phyloP scores from a whole-genome alignment of 2,329 filamentous ascomycete species.

The Talaromyces piceae region DNA sequence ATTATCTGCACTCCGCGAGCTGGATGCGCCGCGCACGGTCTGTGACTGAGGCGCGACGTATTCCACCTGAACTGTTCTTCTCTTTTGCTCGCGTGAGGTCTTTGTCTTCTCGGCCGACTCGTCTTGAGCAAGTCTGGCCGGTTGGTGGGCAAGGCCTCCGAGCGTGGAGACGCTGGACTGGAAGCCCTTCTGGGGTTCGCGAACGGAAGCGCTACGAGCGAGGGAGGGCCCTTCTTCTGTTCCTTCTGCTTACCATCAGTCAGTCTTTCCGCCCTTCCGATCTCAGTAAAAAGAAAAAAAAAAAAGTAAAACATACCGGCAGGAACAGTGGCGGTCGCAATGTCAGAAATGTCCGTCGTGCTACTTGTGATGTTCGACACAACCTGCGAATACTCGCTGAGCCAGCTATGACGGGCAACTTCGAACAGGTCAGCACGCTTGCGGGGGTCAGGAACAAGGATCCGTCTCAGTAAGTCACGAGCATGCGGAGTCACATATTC shows the following conservation, averaged over 20 bases:
- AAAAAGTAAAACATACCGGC: conserved; percentile 39
- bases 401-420: conserved; percentile 94
- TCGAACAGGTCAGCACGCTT: conserved; percentile 95
- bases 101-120: conserved; percentile 43
- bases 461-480: conserved; percentile 81
- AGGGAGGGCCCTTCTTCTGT: conserved; percentile 55
- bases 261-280: conserved; percentile 12
- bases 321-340: conserved; percentile 68
- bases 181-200: conserved; percentile 68
- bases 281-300: not conserved
- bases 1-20: conserved; percentile 9
- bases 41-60: conserved; percentile 89
- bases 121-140: conserved; percentile 59
- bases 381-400: conserved; percentile 93
- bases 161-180: conserved; percentile 41
- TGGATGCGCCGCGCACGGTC: conserved; percentile 62
- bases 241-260: conserved; percentile 30
- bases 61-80: conserved; percentile 92
- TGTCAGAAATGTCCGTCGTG: conserved; percentile 78
- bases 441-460: conserved; percentile 88
- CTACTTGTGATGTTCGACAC: conserved; percentile 96
- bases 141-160: conserved; percentile 62
- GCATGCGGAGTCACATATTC: conserved; percentile 98
- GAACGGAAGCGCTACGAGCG: conserved; percentile 83
- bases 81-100: conserved; percentile 70